Base-by-base conservation (phyloP, 306 rosid species). In the Bauhinia variegata region DNA sequence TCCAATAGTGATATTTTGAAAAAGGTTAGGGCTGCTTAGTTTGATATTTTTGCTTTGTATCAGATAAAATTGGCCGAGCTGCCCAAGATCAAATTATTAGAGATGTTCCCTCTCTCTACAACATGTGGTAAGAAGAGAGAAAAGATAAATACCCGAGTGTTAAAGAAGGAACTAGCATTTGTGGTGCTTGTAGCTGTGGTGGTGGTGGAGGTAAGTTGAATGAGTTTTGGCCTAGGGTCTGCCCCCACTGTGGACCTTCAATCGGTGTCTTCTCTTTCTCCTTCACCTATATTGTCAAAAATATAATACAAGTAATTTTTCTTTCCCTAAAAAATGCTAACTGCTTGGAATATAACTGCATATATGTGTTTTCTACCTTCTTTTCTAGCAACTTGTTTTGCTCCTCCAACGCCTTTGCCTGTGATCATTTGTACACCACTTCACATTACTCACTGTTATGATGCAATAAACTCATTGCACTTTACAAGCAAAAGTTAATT, bases 331-430 rank as follows among this genome's bases (percentile, higher is more conserved):
- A 5, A 1, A 49, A 64, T n/a, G n/a, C n/a, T n/a, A n/a, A n/a
- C n/a, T n/a, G n/a, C n/a, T n/a, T n/a, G n/a, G n/a, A n/a, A n/a
- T n/a, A n/a, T n/a, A n/a, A n/a, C n/a, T n/a, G 12, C 41, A 58
- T 51, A 58, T 51, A 41, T 50, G 46, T 64, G 46, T 31, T 33
- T 75, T 69, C 46, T 72, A 90, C 96, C 99, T 86, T 78, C 52
- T 81, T 93, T 23, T 75, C 56, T 12, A 93, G 72, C 54, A 53
- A 10, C 73, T 68, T 85, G 80, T 90, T 90, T 79, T 86, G 88
- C 44, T 76, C 89, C 76, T 82, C 85, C 81, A 93, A 65, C 31
- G 84, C 34, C 78, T 47, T 90, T 38, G 84, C 82, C 98, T 93
- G 92, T n/a, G n/a, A n/a, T 72, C 80, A 84, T 39, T 17, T 43